phyloP scores from a whole-genome alignment of 2,329 filamentous ascomycete species.

The Penicillium glabrum region DNA sequence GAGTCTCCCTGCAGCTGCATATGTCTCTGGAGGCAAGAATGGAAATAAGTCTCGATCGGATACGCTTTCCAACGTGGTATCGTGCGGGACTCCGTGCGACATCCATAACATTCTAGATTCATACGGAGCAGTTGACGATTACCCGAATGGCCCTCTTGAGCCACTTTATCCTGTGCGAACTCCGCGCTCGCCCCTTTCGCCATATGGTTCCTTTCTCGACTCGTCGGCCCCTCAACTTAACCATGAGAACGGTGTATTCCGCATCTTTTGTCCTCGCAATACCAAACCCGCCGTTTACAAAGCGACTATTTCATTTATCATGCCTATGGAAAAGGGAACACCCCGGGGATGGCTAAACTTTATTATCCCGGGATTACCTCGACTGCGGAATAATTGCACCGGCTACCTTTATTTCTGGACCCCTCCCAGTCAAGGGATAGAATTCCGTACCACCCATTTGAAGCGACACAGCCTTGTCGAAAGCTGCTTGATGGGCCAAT shows the following conservation, averaged over 20 bases:
- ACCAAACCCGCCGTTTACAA: constrained; percentile 20
- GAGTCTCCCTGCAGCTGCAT: neutral
- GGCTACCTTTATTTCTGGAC: constrained; percentile 31
- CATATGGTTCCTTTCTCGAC: neutral
- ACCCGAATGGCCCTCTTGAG: neutral
- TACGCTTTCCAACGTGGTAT: constrained; percentile 12
- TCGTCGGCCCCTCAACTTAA: constrained; percentile 7
- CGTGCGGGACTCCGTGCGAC: constrained; percentile 11
- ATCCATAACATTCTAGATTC: neutral
- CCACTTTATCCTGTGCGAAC: neutral
- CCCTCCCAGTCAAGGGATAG: constrained; percentile 27
- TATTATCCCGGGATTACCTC: constrained; percentile 30
- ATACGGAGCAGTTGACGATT: neutral
- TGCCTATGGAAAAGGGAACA: constrained; percentile 17
- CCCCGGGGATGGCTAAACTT: constrained; percentile 29
- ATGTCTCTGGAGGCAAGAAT: neutral
- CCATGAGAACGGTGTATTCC: constrained; percentile 18
- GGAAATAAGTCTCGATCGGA: neutral
- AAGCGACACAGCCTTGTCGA: constrained; percentile 27
- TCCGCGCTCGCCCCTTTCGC: neutral
- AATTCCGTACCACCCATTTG: constrained; percentile 29
- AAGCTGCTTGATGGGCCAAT: constrained; percentile 32
- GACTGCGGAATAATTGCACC: constrained; percentile 20
- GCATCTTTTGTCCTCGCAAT: constrained; percentile 15
- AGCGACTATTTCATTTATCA: constrained; percentile 16